Evolutionary conservation across 208 protist species (phyloP).

Genomic region (Trichomonas vaginalis): DNA sequence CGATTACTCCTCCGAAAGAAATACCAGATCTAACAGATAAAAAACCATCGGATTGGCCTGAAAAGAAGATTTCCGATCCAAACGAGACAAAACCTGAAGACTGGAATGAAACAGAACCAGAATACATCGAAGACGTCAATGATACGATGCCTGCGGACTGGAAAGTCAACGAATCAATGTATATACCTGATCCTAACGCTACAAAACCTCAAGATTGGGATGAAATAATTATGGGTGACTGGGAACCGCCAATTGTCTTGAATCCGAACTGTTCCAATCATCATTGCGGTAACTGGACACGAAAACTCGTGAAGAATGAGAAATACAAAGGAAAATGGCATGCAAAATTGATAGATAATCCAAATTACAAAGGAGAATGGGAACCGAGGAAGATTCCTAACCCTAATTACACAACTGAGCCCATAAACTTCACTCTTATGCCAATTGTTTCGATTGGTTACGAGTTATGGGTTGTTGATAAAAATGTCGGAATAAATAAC

Average conservation of each 20-base stretch:
- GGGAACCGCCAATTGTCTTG: slow-evolving; percentile 27
- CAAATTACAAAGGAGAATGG: slow-evolving; percentile 38
- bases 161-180: background rate
- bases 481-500: background rate
- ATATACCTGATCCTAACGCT: slow-evolving; percentile 25
- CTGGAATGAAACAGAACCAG: slow-evolving; percentile 37
- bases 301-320: slow-evolving; percentile 24
- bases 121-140: background rate
- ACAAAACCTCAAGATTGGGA: slow-evolving; percentile 30
- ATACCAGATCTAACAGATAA: slow-evolving; percentile 28
- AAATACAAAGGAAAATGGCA: slow-evolving; percentile 37
- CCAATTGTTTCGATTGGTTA: background rate
- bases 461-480: background rate
- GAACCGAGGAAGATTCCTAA: slow-evolving; percentile 35
- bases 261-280: slow-evolving; percentile 31
- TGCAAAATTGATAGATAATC: slow-evolving; percentile 32
- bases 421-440: background rate
- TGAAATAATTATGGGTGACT: background rate
- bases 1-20: background rate
- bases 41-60: slow-evolving; percentile 36
- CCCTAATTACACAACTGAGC: slow-evolving; percentile 28
- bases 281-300: background rate
- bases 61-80: background rate
- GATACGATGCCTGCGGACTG: background rate
- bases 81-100: slow-evolving; percentile 17